phyloP scores from a whole-genome alignment of 148 eudicot species.

The Silene conica region DNA sequence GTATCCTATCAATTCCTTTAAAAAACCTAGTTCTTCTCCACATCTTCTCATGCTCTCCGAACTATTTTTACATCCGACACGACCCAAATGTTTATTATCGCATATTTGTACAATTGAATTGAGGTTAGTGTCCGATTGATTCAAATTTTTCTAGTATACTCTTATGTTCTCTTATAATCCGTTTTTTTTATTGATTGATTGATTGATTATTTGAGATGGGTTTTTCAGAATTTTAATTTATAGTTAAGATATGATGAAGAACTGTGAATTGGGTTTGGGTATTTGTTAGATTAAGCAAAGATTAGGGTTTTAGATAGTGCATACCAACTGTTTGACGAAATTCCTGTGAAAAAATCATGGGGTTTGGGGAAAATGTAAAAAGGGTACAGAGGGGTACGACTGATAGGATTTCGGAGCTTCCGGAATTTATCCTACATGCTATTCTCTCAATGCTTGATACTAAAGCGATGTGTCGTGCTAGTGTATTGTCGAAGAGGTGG shows the following conservation, averaged over 20 bases:
- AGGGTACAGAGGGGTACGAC: not conserved
- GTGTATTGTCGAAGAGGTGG: not conserved
- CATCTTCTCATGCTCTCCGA: too few species aligned
- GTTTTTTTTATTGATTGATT: too few species aligned
- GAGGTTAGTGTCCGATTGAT: too few species aligned
- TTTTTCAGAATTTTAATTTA: not conserved
- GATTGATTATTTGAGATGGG: not conserved
- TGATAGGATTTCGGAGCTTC: not conserved
- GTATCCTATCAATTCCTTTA: too few species aligned
- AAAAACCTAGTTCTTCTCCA: too few species aligned
- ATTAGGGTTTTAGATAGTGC: not conserved
- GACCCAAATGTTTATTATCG: too few species aligned
- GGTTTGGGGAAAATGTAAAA: not conserved
- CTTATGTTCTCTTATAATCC: not conserved
- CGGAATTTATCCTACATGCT: not conserved
- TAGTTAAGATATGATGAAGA: not conserved
- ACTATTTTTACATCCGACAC: too few species aligned
- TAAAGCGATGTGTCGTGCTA: not conserved
- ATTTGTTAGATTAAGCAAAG: not conserved
- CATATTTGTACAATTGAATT: too few species aligned
- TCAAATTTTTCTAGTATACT: not conserved
- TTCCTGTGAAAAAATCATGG: slow-evolving; percentile 5
- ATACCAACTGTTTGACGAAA: slow-evolving; percentile 8
- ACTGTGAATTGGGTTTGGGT: not conserved
- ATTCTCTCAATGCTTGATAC: not conserved